Percentiles rank a stretch among this genome's conserved stretches.
Evolutionary conservation across 2,329 filamentous ascomycete species (phyloP).

Genomic region (Trichoderma asperellum): DNA sequence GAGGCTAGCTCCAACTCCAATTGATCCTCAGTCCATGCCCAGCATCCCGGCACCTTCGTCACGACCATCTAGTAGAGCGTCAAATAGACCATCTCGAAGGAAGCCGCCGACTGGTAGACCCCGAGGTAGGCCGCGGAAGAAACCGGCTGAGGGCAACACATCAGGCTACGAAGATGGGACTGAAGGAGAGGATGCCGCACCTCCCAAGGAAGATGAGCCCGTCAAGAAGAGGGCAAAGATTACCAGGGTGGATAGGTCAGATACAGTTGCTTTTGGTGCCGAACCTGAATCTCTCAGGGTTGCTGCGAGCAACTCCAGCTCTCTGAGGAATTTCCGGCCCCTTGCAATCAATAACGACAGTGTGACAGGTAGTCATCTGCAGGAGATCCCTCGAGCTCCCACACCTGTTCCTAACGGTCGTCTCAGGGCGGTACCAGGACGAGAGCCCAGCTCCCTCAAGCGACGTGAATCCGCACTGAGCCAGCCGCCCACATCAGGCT

Average conservation of each 20-base stretch:
- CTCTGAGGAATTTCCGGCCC: constrained; percentile 81
- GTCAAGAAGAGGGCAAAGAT: constrained; percentile 76
- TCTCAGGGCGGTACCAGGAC: constrained; percentile 39
- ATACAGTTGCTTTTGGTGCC: constrained; percentile 71
- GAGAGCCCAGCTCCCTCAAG: constrained; percentile 37
- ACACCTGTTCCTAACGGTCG: constrained; percentile 68
- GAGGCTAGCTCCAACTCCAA: constrained; percentile 43
- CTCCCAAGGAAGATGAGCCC: constrained; percentile 52
- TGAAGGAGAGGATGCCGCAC: constrained; percentile 59
- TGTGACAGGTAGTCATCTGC: constrained; percentile 57
- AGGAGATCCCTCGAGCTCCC: constrained; percentile 75
- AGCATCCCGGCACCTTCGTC: constrained; percentile 46
- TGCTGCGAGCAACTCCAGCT: constrained; percentile 88
- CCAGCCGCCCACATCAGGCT: constrained; percentile 53
- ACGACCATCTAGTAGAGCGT: constrained; percentile 64
- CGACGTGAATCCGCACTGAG: constrained; percentile 65
- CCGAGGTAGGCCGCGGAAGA: constrained; percentile 60
- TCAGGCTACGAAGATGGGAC: constrained; percentile 73
- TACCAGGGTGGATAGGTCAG: constrained; percentile 72
- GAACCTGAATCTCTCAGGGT: constrained; percentile 81
- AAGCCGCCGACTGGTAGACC: constrained; percentile 58
- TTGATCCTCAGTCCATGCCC: constrained; percentile 35
- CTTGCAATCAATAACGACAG: constrained; percentile 57
- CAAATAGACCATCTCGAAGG: constrained; percentile 48
- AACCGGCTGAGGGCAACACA: constrained; percentile 64